Conservation (phyloP, 2,329 filamentous ascomycete genomes). For the Ophiostoma angusticollis region DNA sequence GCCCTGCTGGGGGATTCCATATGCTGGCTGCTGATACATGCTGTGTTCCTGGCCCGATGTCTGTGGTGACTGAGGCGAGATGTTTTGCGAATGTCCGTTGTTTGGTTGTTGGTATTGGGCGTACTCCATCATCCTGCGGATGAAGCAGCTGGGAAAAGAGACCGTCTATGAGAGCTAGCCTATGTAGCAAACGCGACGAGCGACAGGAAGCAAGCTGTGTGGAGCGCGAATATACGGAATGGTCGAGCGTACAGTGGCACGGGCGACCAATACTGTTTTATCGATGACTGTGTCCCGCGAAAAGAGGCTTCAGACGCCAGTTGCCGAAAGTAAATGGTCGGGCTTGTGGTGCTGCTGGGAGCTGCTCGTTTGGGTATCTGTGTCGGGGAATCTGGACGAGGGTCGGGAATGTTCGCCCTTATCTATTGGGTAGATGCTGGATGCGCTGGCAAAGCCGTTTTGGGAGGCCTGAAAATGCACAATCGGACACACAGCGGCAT, state of each 20-base stretch:
- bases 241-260: neutral
- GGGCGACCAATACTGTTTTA: constrained; percentile 1
- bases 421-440: constrained; percentile 46
- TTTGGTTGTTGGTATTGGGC: constrained; percentile 60
- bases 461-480: constrained; percentile 37
- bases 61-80: constrained; percentile 63
- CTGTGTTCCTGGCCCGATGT: constrained; percentile 52
- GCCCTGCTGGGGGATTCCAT: constrained; percentile 57
- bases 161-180: too few relatives aligned
- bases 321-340: neutral
- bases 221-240: neutral
- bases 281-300: neutral
- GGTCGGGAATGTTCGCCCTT: constrained; percentile 35
- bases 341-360: constrained; percentile 3
- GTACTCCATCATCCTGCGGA: constrained; percentile 54
- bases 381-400: constrained; percentile 29
- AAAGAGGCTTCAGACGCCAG: neutral
- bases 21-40: constrained; percentile 70
- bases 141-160: constrained; percentile 1
- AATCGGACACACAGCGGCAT: constrained; percentile 43
- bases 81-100: constrained; percentile 51
- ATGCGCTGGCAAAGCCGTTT: constrained; percentile 48
- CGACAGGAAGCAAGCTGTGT: too few relatives aligned
- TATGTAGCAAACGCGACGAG: neutral
- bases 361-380: neutral